Evolutionary conservation across 2,329 filamentous ascomycete genomes (phyloP).

Genomic region (Claviceps arundinis): DNA sequence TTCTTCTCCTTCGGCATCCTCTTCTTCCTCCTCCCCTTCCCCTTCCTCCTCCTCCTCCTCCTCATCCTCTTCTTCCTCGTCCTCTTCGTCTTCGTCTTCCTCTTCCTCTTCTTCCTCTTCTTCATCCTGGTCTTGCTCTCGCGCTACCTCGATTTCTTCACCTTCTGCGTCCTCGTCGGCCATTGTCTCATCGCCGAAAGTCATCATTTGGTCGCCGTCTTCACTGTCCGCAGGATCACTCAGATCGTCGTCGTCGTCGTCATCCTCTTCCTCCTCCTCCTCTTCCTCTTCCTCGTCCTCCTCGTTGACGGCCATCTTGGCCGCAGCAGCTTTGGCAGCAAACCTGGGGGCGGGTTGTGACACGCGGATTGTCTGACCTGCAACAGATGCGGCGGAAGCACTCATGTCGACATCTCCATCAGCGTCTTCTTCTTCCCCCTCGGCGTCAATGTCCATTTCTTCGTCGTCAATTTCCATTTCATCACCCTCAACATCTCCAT

Average conservation of each 20-base stretch:
- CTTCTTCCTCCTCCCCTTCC: not conserved
- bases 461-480: constrained; percentile 26
- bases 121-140: constrained; percentile 21
- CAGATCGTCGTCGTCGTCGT: constrained; percentile 42
- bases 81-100: constrained; percentile 35
- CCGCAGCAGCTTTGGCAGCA: constrained; percentile 18
- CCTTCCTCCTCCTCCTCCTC: constrained; percentile 11
- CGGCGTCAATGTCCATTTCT: constrained; percentile 26
- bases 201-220: constrained; percentile 23
- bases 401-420: constrained; percentile 35
- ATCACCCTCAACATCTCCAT: constrained; percentile 26
- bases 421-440: constrained; percentile 15
- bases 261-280: constrained; percentile 32
- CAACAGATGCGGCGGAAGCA: constrained; percentile 17
- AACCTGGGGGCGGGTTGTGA: constrained; percentile 28
- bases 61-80: constrained; percentile 27
- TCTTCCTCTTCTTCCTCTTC: constrained; percentile 33
- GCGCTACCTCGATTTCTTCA: constrained; percentile 29
- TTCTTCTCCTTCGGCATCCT: constrained; percentile 22
- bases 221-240: constrained; percentile 41
- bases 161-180: constrained; percentile 35
- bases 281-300: constrained; percentile 36
- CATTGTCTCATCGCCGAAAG: constrained; percentile 31
- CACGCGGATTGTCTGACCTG: constrained; percentile 31
- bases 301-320: constrained; percentile 25